These are phyloP conservation scores for Davidsoniella neocaledoniae DNA, from an alignment of 2,329 filamentous ascomycete species.

Conservation along the genomic window DNA sequence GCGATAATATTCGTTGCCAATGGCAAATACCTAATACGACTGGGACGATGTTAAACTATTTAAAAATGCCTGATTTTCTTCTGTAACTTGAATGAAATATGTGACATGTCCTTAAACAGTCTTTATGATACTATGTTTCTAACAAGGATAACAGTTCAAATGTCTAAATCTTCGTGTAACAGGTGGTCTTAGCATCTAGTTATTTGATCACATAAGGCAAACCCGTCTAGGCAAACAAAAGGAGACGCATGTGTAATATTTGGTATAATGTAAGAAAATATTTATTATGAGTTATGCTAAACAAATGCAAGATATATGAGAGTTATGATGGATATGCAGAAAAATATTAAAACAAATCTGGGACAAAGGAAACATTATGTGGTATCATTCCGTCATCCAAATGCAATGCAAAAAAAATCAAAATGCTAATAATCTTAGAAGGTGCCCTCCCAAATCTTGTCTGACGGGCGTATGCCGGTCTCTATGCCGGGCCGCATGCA, in stretches of 20 bases:
- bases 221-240: too few species aligned
- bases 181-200: too few species aligned
- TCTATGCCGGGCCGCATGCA: slow-evolving; percentile 19
- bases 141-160: too few species aligned
- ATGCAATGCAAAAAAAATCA: neutral
- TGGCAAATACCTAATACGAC: neutral
- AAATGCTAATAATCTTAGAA: slow-evolving; percentile 1
- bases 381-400: neutral
- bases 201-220: too few species aligned
- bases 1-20: neutral
- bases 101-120: too few species aligned
- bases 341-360: neutral
- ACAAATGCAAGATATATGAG: neutral
- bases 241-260: too few species aligned
- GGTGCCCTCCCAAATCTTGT: slow-evolving; percentile 23
- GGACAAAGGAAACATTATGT: neutral
- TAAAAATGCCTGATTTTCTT: too few species aligned
- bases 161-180: too few species aligned
- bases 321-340: neutral
- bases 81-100: too few species aligned
- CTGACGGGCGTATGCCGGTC: slow-evolving; percentile 20
- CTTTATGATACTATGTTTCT: too few species aligned
- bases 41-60: too few species aligned
- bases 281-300: neutral
- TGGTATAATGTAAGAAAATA: neutral